Conservation (phyloP, 306 rosid genomes). For the Chamaecrista fasciculata region DNA sequence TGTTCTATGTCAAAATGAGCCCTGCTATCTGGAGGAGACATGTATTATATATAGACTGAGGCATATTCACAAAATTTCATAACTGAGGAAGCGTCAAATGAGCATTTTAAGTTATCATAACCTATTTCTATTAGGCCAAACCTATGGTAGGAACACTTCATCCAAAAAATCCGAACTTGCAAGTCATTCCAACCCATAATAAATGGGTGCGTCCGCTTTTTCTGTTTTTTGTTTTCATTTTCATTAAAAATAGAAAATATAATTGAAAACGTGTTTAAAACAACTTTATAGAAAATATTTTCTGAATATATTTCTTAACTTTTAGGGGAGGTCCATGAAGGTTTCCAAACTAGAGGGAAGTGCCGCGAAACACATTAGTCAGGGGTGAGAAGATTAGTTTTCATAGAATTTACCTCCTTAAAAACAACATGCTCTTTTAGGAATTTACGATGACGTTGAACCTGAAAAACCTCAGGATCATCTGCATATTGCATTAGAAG, state of each 20-base stretch:
- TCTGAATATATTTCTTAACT: neutral
- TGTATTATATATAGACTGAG: constrained; percentile 7
- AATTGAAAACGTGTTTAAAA: too few species aligned
- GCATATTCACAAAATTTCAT: neutral
- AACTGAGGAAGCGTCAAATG: constrained; percentile 14
- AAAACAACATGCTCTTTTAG: constrained; percentile 86
- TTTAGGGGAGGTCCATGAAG: neutral
- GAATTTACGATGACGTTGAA: constrained; percentile 78
- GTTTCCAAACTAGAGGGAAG: neutral
- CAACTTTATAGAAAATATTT: too few species aligned
- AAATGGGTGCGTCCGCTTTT: too few species aligned
- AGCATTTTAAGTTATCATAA: constrained; percentile 2
- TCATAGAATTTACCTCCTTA: constrained; percentile 71
- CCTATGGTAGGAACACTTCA: neutral
- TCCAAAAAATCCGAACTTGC: neutral
- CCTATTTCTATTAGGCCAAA: neutral
- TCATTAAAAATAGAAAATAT: too few species aligned
- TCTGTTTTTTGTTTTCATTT: too few species aligned
- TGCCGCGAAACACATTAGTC: neutral
- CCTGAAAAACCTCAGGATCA: constrained; percentile 71
- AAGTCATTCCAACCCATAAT: neutral
- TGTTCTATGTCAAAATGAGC: neutral
- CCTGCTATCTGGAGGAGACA: constrained; percentile 18
- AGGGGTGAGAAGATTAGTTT: neutral
- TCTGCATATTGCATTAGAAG: constrained; percentile 51